A percentile compares a stretch with the other conserved stretches of the same genome.
These are phyloP conservation scores for Rhodotorula diobovata DNA, from an alignment of 768 basidiomycete species.

Conservation along the genomic window DNA sequence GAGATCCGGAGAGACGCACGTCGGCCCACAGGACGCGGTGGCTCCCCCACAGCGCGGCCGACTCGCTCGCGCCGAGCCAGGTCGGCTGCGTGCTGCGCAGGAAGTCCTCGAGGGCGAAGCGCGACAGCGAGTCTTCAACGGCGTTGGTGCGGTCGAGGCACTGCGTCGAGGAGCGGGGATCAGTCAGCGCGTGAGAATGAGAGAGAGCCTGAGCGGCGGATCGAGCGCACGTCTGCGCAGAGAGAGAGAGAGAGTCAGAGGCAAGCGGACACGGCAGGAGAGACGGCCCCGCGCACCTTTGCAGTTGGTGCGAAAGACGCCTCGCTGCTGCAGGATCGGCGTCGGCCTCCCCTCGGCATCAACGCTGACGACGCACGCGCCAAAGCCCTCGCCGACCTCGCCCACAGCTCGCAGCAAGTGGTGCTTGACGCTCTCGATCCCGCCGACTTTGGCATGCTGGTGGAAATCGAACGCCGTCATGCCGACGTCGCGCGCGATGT, in stretches of 20 bases:
- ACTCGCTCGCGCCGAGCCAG: slow-evolving; percentile 55
- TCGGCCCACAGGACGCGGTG: slow-evolving; percentile 95
- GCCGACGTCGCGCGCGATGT: slow-evolving; percentile 35
- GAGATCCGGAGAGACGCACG: slow-evolving; percentile 44
- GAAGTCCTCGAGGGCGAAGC: slow-evolving; percentile 73
- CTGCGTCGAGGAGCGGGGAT: neutral
- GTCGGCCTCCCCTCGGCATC: slow-evolving; percentile 18
- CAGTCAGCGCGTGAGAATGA: slow-evolving; percentile 15
- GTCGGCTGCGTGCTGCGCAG: slow-evolving; percentile 65
- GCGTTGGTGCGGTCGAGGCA: slow-evolving; percentile 97
- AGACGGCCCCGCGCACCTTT: slow-evolving; percentile 46
- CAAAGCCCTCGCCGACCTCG: slow-evolving; percentile 29
- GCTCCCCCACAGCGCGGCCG: slow-evolving; percentile 64
- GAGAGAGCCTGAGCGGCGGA: neutral
- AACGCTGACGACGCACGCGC: slow-evolving; percentile 38
- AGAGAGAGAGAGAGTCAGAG: neutral
- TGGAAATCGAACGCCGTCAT: slow-evolving; percentile 94
- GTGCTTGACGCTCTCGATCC: slow-evolving; percentile 77
- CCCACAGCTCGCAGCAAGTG: slow-evolving; percentile 54
- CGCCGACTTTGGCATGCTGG: slow-evolving; percentile 67
- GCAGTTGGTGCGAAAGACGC: slow-evolving; percentile 91
- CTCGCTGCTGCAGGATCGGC: slow-evolving; percentile 79
- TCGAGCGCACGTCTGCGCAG: neutral
- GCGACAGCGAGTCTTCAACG: slow-evolving; percentile 88
- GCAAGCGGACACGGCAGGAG: neutral